Base-by-base conservation (phyloP, 352 stramenopile species). In the Plasmopara viticola region DNA sequence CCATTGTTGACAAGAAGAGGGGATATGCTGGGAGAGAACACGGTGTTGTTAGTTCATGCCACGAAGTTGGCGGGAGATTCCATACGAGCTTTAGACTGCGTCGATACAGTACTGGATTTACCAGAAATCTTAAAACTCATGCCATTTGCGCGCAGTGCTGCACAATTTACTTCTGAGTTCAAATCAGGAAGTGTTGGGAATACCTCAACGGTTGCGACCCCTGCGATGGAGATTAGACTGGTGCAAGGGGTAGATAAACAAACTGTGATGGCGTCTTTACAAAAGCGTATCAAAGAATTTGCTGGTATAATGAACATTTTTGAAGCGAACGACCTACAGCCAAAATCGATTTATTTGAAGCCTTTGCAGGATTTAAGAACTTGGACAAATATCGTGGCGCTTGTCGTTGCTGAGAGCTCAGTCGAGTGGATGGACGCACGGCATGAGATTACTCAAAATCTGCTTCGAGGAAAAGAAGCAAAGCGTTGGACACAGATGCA, bases 291-390 rank as follows among this genome's bases (percentile, higher is more conserved):
- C 12, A 42, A 52, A 12, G 29, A 60, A 9, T 40, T 80, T 8
- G 73, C 75, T 48, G 79, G 82, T n/a, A 44, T 93, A 5, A 50
- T 53, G 9, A 88, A 93, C 56, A 57, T 80, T 12, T 86, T 87
- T 51, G 66, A 83, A 48, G 48, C 70, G 9, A 70, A 44, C 6
- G 40, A 54, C 9, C 18, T 63, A 9, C 58, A 61, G 34, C 70
- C 74, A 14, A 59, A 44, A 25, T 80, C 72, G 2, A 50, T 87
- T 12, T 85, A 69, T 14, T 73, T 68, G n/a, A 82, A 78, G 44
- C 53, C 72, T 7, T 29, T 88, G 13, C 52, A 64, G 20, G 70
- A 87, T 20, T 45, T 88, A 5, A 57, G 62, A n/a, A 74, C 70
- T 5, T 90, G 79, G 79, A 63, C 71, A 15, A 66, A 81, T 47